Conservation (phyloP, 1,284 basidiomycete genomes). For the Ustilago hordei region DNA sequence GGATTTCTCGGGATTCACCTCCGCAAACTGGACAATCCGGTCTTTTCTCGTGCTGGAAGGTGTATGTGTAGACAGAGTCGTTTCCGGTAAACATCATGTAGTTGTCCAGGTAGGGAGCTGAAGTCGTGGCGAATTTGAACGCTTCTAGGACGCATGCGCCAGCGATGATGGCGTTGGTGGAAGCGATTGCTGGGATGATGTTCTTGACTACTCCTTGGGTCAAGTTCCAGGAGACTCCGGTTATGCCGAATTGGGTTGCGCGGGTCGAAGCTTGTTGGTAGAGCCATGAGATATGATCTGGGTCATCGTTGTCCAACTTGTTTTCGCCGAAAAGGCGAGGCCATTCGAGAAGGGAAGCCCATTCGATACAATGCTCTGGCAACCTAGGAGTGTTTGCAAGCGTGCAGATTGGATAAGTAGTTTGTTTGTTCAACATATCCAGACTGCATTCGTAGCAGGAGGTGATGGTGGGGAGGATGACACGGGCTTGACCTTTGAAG, state of each 20-base stretch:
- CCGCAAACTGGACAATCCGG: constrained; percentile 97
- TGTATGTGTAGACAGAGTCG: constrained; percentile 96
- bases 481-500: constrained; percentile 98
- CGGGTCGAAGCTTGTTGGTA: constrained; percentile 79
- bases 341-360: constrained; percentile 99
- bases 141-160: constrained; percentile 99
- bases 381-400: constrained; percentile 98
- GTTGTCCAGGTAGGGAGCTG: constrained; percentile 93
- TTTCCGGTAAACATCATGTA: constrained; percentile 93
- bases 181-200: constrained; percentile 86
- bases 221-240: constrained; percentile 95
- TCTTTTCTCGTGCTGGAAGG: constrained; percentile 93
- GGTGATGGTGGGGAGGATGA: constrained; percentile 93
- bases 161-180: constrained; percentile 67
- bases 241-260: constrained; percentile 92
- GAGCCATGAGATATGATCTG: constrained; percentile 95
- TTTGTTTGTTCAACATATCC: constrained; percentile 97
- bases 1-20: constrained; percentile 74
- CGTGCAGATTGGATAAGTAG: constrained; percentile 97
- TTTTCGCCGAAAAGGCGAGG: constrained; percentile 81
- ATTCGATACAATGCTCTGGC: constrained; percentile 99
- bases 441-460: constrained; percentile 99
- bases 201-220: constrained; percentile 99
- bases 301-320: constrained; percentile 77
- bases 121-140: constrained; percentile 96